Evolutionary conservation across 2,329 filamentous ascomycete genomes (phyloP).

Genomic region (Neurospora sp.): DNA sequence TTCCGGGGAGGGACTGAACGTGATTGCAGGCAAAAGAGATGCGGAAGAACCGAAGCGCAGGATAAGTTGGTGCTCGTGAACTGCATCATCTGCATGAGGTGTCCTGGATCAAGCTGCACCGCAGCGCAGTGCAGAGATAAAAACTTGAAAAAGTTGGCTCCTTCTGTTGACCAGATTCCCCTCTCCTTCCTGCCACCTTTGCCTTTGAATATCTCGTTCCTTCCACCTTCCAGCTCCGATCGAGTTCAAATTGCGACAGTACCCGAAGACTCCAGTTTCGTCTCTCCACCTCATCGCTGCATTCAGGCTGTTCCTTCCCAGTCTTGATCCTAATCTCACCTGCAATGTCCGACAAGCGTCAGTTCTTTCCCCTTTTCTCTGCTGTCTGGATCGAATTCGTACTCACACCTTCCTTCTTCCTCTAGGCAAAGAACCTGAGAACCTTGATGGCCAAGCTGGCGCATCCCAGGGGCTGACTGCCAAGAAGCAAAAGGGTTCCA

Average conservation of each 20-base stretch:
- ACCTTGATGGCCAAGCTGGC: not conserved
- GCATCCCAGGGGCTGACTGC: not conserved
- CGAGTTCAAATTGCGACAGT: not conserved
- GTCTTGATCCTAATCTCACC: not conserved
- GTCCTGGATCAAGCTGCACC: not conserved
- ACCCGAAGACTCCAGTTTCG: not conserved
- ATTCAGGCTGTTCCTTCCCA: not conserved
- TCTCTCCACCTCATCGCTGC: not conserved
- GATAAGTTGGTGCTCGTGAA: not conserved
- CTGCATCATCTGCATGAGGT: not conserved
- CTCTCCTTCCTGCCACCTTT: not conserved
- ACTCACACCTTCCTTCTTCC: not conserved
- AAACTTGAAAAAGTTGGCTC: not conserved
- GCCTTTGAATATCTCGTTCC: not conserved
- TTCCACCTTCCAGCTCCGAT: not conserved
- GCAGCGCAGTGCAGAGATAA: not conserved
- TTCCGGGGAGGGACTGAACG: not conserved
- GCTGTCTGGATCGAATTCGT: not conserved
- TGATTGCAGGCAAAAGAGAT: no score
- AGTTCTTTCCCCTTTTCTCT: not conserved
- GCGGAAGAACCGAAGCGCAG: no score
- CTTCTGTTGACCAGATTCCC: not conserved
- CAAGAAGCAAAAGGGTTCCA: not conserved
- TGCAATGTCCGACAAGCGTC: not conserved
- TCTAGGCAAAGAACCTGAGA: not conserved